Evolutionary conservation across 1,284 basidiomycete genomes (phyloP).

Genomic region (Microbotryum saponariae): DNA sequence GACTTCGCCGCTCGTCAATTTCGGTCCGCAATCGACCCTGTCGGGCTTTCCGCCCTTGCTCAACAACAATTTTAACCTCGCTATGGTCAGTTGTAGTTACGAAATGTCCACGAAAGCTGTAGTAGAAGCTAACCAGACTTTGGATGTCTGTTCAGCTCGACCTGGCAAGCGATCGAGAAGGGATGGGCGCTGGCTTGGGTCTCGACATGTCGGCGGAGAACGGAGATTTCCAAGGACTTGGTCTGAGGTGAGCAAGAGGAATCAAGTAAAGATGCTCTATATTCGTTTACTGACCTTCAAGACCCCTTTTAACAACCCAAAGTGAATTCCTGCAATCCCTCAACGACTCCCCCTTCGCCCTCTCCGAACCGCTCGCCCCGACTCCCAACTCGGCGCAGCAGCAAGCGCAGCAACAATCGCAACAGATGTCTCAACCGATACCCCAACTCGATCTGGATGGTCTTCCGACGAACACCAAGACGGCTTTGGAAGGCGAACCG

Average conservation of each 20-base stretch:
- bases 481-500: background rate
- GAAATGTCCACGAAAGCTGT: background rate
- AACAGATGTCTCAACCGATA: too few relatives aligned
- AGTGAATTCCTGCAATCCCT: slow-evolving; percentile 68
- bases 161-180: slow-evolving; percentile 23
- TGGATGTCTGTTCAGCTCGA: slow-evolving; percentile 15
- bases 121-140: background rate
- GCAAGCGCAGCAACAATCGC: too few relatives aligned
- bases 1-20: background rate
- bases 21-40: background rate
- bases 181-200: slow-evolving; percentile 25
- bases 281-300: background rate
- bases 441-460: too few relatives aligned
- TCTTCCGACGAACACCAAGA: background rate
- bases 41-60: background rate
- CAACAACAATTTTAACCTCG: slow-evolving; percentile 26
- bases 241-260: slow-evolving; percentile 22
- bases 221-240: slow-evolving; percentile 31
- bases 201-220: slow-evolving; percentile 26
- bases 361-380: background rate
- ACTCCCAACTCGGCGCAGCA: background rate
- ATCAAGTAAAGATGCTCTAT: background rate
- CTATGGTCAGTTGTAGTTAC: slow-evolving; percentile 18
- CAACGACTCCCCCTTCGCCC: slow-evolving; percentile 18
- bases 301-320: slow-evolving; percentile 5